phyloP scores from a whole-genome alignment of 345 rosid species.

The Rhodamnia rubescens region DNA sequence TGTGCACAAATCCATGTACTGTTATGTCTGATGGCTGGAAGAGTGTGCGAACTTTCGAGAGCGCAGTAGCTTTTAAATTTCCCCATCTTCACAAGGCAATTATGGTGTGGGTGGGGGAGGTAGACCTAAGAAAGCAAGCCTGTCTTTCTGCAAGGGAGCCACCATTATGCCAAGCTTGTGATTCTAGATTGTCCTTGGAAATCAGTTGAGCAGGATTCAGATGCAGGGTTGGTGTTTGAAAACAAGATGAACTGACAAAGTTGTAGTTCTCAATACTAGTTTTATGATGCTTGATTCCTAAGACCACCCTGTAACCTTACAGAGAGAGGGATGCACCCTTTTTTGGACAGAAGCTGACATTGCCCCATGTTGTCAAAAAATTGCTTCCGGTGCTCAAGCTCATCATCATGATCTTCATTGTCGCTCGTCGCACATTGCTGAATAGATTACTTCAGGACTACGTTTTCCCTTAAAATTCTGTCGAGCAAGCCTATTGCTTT shows the following conservation, averaged over 20 bases:
- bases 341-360: neutral
- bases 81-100: neutral
- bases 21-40: neutral
- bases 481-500: neutral
- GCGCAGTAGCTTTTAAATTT: neutral
- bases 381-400: neutral
- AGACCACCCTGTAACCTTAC: neutral
- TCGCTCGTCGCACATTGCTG: neutral
- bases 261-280: neutral
- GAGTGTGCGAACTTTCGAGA: neutral
- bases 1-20: neutral
- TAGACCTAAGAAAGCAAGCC: neutral
- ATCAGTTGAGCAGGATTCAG: neutral
- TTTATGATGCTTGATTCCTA: neutral
- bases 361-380: neutral
- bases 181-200: neutral
- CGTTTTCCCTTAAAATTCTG: neutral
- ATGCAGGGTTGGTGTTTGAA: neutral
- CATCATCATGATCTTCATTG: neutral
- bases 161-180: neutral
- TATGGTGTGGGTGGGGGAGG: neutral
- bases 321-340: neutral
- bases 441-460: neutral
- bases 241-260: neutral
- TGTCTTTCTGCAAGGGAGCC: neutral